Evolutionary conservation across 1,139 yeast species (phyloP).

Genomic region (Saccharomyces pastorianus): DNA sequence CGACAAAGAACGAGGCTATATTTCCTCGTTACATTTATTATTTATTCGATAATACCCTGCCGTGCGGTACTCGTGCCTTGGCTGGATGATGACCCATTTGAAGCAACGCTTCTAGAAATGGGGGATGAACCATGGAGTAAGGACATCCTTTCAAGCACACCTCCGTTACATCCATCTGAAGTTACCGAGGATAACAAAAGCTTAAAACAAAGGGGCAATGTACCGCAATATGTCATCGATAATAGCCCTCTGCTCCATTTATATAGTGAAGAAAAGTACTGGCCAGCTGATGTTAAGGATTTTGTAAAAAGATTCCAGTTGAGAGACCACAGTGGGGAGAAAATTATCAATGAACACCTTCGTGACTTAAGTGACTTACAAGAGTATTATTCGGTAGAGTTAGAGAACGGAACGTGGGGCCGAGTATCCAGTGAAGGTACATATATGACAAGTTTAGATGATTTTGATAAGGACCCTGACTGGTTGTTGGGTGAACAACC

Average conservation of each 20-base stretch:
- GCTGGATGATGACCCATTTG: constrained; percentile 22
- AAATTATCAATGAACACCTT: constrained; percentile 28
- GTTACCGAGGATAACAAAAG: constrained; percentile 24
- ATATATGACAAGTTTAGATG: constrained; percentile 58
- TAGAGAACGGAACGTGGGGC: constrained; percentile 14
- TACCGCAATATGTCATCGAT: constrained; percentile 69
- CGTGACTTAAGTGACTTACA: constrained; percentile 20
- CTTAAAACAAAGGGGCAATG: constrained; percentile 34
- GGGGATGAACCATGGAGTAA: constrained; percentile 4
- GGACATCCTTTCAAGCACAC: constrained; percentile 1
- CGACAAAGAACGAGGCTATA: not conserved
- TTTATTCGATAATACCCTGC: not conserved
- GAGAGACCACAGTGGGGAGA: constrained; percentile 21
- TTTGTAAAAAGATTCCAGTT: constrained; percentile 58
- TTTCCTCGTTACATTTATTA: constrained; percentile 2
- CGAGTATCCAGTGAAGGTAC: constrained; percentile 29
- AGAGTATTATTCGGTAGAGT: constrained; percentile 14
- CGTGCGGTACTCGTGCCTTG: constrained; percentile 14
- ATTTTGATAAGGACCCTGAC: constrained; percentile 59
- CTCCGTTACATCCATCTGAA: constrained; percentile 18
- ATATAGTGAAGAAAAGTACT: constrained; percentile 79
- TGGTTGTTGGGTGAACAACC: constrained; percentile 82
- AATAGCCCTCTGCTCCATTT: constrained; percentile 77
- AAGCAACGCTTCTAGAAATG: constrained; percentile 4
- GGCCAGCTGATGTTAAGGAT: constrained; percentile 73